Evolutionary conservation across 768 basidiomycete species (phyloP), one percentile per base, ranked within the genome.

Genomic region (Amyloporia xantha): DNA sequence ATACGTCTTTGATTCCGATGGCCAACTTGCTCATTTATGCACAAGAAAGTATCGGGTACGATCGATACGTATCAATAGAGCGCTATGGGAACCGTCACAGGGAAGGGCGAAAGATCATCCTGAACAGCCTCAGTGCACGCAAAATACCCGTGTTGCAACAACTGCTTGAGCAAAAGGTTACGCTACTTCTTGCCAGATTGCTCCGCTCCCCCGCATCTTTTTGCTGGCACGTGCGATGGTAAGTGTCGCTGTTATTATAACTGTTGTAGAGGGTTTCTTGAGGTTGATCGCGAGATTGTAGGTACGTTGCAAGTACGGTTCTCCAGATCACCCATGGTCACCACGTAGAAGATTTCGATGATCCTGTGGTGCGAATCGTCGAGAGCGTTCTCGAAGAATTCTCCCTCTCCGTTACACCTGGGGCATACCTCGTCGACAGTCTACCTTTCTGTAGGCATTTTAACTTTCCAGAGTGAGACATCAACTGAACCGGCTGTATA

Each of bases 391-490:
- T 59, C 40, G 52, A 57, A 4, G 53, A 59, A 13, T 55, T 66
- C 20, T 47, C 57, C 6, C 19, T 25, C 3, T 49, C 53, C 5
- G 26, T 57, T 2, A 41, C 50, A 9, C 64, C 73, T 6, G 71
- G 71, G 4, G 64, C 68, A 27, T 67, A 65, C 41, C 66, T 66
- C 12, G 63, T 65, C 24, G 66, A 67, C 42, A 36, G 57, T 54
- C 36, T 73, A 53, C 62, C 60, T 6, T 45, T 49, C 23, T 41
- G 69, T 70, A 26, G 13, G 62, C 52, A 1, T 19, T 28, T 39
- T 13, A 13, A 39, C 9, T 39, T 17, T 39, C 38, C 6, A 6
- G 38, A 39, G 27, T 19, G 11, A 13, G n/a, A n/a, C n/a, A n/a
- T n/a, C n/a, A n/a, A n/a, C n/a, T n/a, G n/a, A n/a, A n/a, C n/a